Conservation (phyloP, 495 filamentous ascomycete species). For the Talaromyces borbonicus region DNA sequence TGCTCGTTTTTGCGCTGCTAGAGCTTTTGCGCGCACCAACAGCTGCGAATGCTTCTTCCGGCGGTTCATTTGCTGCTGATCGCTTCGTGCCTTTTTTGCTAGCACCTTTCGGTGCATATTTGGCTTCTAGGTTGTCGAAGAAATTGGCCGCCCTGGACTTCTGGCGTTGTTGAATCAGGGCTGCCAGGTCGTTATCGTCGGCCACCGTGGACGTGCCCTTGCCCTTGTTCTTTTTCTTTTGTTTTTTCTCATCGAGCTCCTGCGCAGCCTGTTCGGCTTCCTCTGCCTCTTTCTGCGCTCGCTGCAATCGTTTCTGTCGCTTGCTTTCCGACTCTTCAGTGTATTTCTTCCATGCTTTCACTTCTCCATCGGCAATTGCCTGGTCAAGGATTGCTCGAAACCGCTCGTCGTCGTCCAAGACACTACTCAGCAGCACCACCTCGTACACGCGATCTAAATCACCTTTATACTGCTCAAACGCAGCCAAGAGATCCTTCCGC, state of each 20-base stretch:
- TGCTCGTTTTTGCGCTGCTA: conserved; percentile 17
- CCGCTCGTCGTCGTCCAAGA: conserved; percentile 76
- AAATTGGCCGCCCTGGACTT: conserved; percentile 42
- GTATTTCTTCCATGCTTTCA: conserved; percentile 57
- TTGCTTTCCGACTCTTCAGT: conserved; percentile 58
- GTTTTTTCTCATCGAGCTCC: conserved; percentile 53
- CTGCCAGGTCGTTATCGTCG: conserved; percentile 39
- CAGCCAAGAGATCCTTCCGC: conserved; percentile 59
- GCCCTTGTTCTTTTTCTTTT: conserved; percentile 20
- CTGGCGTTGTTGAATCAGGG: conserved; percentile 49
- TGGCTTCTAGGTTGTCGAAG: conserved; percentile 60
- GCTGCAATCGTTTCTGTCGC: conserved; percentile 51
- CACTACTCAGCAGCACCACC: conserved; percentile 73
- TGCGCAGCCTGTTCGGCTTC: conserved; percentile 67
- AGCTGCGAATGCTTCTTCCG: conserved; percentile 26
- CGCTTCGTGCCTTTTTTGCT: conserved; percentile 21
- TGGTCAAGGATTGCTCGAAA: conserved; percentile 71
- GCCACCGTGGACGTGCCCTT: conserved; percentile 18
- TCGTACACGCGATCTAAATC: conserved; percentile 69
- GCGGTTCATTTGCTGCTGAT: conserved; percentile 17
- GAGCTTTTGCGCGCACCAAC: conserved; percentile 17
- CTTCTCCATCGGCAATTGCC: conserved; percentile 61
- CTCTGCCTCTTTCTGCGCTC: conserved; percentile 52
- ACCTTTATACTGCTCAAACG: conserved; percentile 60
- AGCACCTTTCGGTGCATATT: conserved; percentile 45